These are phyloP conservation scores for Macadamia integrifolia DNA, from an alignment of 164 flowering plant species.

Conservation along the genomic window DNA sequence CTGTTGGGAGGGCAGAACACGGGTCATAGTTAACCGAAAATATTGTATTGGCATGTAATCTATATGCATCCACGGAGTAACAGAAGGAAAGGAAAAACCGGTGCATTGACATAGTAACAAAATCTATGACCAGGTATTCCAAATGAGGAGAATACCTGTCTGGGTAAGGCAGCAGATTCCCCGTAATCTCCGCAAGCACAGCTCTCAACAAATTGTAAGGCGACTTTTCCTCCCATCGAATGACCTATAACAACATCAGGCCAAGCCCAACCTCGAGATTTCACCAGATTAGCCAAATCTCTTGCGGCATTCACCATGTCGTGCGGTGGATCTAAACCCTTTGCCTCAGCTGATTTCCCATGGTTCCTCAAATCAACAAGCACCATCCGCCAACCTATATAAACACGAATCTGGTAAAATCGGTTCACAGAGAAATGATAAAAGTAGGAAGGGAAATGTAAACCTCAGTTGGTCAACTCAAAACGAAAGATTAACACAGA, in stretches of 20 bases:
- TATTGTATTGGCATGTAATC: too few relatives aligned
- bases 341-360: slow-evolving; percentile 65
- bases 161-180: slow-evolving; percentile 49
- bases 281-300: slow-evolving; percentile 76
- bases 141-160: slow-evolving; percentile 50
- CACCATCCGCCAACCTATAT: slow-evolving; percentile 76
- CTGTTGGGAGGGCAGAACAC: too few relatives aligned
- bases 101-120: not conserved
- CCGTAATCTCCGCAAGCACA: slow-evolving; percentile 76
- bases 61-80: not conserved
- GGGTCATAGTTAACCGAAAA: too few relatives aligned
- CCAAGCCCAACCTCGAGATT: slow-evolving; percentile 71
- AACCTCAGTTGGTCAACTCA: not conserved
- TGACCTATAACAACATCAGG: slow-evolving; percentile 95
- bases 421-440: not conserved
- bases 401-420: not conserved
- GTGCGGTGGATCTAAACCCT: slow-evolving; percentile 71
- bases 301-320: slow-evolving; percentile 69
- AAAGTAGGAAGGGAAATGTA: not conserved
- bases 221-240: slow-evolving; percentile 95
- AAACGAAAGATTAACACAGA: not conserved
- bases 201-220: slow-evolving; percentile 62
- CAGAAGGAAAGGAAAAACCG: not conserved
- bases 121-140: not conserved
- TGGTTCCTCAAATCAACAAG: slow-evolving; percentile 93